phyloP scores from a whole-genome alignment of 805 yeast genomes.

The Cyberlindnera saturnus region DNA sequence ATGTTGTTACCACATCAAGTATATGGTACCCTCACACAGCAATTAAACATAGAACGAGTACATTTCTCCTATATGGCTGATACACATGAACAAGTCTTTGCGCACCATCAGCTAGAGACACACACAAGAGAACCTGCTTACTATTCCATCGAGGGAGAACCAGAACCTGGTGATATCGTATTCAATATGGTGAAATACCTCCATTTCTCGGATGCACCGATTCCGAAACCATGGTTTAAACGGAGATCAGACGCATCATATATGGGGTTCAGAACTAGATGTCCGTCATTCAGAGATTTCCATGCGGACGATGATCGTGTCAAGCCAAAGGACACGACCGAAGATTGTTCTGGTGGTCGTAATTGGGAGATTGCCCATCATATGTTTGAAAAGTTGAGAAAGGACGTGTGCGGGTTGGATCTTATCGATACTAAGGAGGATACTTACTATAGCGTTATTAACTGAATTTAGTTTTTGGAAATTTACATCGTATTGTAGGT shows the following conservation, averaged over 20 bases:
- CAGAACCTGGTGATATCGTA: slow-evolving; percentile 12
- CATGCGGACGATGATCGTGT: slow-evolving; percentile 2
- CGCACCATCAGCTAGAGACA: slow-evolving; percentile 16
- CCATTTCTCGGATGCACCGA: slow-evolving; percentile 63
- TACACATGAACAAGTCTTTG: slow-evolving; percentile 35
- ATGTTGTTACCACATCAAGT: slow-evolving; percentile 43
- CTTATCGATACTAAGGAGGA: slow-evolving; percentile 14
- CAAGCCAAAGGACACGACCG: slow-evolving; percentile 6
- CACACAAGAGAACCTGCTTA: slow-evolving; percentile 14
- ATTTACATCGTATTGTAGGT: background rate
- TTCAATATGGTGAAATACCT: slow-evolving; percentile 35
- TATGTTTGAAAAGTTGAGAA: slow-evolving; percentile 13
- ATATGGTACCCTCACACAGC: slow-evolving; percentile 48
- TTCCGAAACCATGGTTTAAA: slow-evolving; percentile 58
- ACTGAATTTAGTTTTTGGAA: slow-evolving; percentile 3
- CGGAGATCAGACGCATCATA: slow-evolving; percentile 7
- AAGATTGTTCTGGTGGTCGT: slow-evolving; percentile 19
- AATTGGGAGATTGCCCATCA: slow-evolving; percentile 17
- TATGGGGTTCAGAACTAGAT: slow-evolving; percentile 14
- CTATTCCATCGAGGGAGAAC: slow-evolving; percentile 12
- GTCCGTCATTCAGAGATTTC: slow-evolving; percentile 14
- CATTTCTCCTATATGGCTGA: slow-evolving; percentile 39
- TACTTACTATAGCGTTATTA: slow-evolving; percentile 17
- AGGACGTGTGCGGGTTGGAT: slow-evolving; percentile 20
- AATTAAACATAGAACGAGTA: slow-evolving; percentile 29